Evolutionary conservation across 306 rosid species (phyloP).

Genomic region (Aeschynomene evenia): DNA sequence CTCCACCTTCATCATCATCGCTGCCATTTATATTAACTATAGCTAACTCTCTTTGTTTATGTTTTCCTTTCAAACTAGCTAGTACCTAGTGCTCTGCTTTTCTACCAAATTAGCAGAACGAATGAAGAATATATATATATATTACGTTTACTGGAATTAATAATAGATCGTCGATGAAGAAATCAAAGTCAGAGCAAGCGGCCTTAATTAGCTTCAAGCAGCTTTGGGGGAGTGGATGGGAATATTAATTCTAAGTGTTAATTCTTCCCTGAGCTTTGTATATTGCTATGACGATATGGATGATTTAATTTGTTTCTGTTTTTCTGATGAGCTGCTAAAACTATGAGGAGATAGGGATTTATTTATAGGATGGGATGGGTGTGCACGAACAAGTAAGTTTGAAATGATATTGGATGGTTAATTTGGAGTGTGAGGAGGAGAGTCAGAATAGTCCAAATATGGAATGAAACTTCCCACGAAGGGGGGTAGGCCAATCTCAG

Average conservation of each 20-base stretch:
- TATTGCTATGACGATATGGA: neutral
- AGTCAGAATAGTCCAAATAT: neutral
- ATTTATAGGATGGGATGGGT: neutral
- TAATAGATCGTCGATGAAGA: too few species aligned
- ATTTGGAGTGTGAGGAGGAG: too few species aligned
- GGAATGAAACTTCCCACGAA: slow-evolving; percentile 29
- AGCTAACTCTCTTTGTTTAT: neutral
- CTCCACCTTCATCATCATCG: slow-evolving; percentile 2
- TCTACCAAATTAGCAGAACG: too few species aligned
- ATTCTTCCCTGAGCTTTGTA: neutral
- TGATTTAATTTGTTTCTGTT: too few species aligned
- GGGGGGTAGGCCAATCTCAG: neutral
- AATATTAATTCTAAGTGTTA: too few species aligned
- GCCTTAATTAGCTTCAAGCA: too few species aligned
- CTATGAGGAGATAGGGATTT: neutral
- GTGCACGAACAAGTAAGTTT: too few species aligned
- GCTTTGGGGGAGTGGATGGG: too few species aligned
- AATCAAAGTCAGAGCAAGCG: slow-evolving; percentile 5
- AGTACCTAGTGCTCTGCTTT: too few species aligned
- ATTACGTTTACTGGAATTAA: neutral
- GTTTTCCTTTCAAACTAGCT: neutral
- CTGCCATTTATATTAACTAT: too few species aligned
- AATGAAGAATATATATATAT: too few species aligned
- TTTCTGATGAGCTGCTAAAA: neutral
- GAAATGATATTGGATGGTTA: neutral